Base-by-base conservation (phyloP, 805 yeast species). In the Sugiyamaella mastotermitis region DNA sequence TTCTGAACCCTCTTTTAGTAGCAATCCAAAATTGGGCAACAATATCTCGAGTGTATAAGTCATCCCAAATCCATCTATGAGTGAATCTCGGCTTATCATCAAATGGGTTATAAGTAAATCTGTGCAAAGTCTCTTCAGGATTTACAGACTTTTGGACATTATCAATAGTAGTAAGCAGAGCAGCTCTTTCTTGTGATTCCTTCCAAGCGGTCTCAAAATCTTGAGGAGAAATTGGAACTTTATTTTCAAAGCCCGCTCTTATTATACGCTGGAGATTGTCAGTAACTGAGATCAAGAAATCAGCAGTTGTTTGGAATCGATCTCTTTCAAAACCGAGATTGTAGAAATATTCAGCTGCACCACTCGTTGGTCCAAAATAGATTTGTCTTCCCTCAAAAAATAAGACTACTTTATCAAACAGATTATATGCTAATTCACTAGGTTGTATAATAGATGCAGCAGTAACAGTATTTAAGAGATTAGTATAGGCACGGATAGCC, bases 401-500 rank as follows among this genome's bases (percentile, higher is more conserved):
- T 7, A 80, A 74, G 15, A 70, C 57, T 5, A 75, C 84, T 47
- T 77, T 74, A 56, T 80, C 82, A 52, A 80, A 80, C 37, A 71
- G 59, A 24, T 74, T 69, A 56, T 76, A 80, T 39, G 79, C 75
- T 48, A 75, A 74, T 54, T 78, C 80, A 25, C 79, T 72, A 43
- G 81, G 80, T 58, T 78, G 84, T 56, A 76, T 75, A 36, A 80
- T 74, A 21, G 88, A 81, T 35, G 80, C 77, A 31, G 78, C 65
- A 1, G 83, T 76, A 4, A 81, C 66, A n/a, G 73, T 64, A 17
- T 69, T 65, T 42, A 71, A 57, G 33, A 79, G 59, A 23, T 66
- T 60, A 3, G 86, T 78, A n/a, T 73, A 62, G 3, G 76, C 69
- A 50, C 82, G 76, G 43, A 84, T 66, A 14, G 85, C 80, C 44